These are phyloP conservation scores for Bipolaris cookei DNA, from an alignment of 2,329 filamentous ascomycete genomes.

Conservation along the genomic window DNA sequence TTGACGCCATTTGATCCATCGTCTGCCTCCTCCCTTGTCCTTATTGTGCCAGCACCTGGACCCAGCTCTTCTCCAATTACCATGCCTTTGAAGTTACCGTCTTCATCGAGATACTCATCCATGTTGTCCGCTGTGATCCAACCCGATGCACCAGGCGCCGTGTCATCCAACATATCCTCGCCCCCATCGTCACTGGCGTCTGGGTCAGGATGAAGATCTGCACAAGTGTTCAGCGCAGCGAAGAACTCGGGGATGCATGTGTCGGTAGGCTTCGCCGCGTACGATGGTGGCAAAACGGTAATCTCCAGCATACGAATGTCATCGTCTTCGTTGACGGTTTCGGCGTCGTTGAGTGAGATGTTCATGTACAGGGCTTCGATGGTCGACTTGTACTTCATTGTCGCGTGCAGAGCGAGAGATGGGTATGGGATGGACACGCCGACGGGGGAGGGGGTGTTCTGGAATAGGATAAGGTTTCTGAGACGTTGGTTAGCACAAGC, in stretches of 20 bases:
- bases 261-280: constrained; percentile 29
- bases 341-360: constrained; percentile 58
- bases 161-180: constrained; percentile 53
- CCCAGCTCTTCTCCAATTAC: constrained; percentile 41
- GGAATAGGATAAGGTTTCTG: constrained; percentile 69
- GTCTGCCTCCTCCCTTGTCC: constrained; percentile 42
- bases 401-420: constrained; percentile 75
- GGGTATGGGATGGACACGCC: constrained; percentile 77
- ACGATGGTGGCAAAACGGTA: constrained; percentile 64
- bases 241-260: constrained; percentile 62
- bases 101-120: constrained; percentile 65
- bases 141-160: constrained; percentile 74
- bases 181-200: constrained; percentile 65
- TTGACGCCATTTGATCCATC: constrained; percentile 36
- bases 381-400: constrained; percentile 62
- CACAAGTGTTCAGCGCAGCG: constrained; percentile 74
- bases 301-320: constrained; percentile 70
- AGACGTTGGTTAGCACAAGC: not conserved
- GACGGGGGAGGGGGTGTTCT: constrained; percentile 56
- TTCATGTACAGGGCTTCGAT: constrained; percentile 48
- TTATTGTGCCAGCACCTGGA: constrained; percentile 48
- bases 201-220: constrained; percentile 76
- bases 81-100: constrained; percentile 48
- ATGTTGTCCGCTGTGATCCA: constrained; percentile 96
- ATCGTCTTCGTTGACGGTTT: constrained; percentile 65